Base-by-base conservation (phyloP, 768 basidiomycete species). In the Austroboletus eburneus region DNA sequence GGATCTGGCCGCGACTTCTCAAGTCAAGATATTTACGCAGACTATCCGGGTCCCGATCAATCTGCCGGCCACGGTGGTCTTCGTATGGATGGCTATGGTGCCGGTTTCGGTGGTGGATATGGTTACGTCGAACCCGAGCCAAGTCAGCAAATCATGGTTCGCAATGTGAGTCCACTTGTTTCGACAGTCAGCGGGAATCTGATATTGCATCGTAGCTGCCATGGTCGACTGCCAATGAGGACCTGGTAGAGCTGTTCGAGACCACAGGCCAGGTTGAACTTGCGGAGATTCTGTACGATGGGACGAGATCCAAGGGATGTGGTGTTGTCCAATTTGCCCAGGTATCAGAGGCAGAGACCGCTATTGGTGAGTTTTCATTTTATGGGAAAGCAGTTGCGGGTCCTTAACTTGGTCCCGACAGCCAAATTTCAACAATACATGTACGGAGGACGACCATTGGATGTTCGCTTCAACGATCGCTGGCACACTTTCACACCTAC, bases 181-280 rank as follows among this genome's bases (percentile, higher is more conserved):
- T n/a, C 14, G 12, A 27, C 5, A 33, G 21, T 25, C n/a, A 40
- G 22, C 29, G 21, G 12, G 18, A 12, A 30, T 29, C 24, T 42
- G 20, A 45, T 16, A 9, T 39, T n/a, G 30, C 38, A 48, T 39
- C 46, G 18, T 53, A 98, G 95, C 70, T 99, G 16, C 95, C 95
- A 1, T 99, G 94, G 94, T 97, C 95, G 9, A 99, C 95, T 37
- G 93, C 95, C 7, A 97, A 99, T 64, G 95, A 99, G 64, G 95
- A 99, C 64, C 72, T 99, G 36, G 94, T 99, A 18, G 95, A 99
- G 69, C 69, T 99, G 17, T 99, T 99, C 58, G 94, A 97, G 72
- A 99, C 95, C 27, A 96, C 94, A 0, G 95, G 94, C 9, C 86
- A 87, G 55, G 95, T 99, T 29, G 88, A 93, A 60, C 72, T 91